Base-by-base conservation (phyloP, 306 rosid genomes). In the Cucurbita moschata region DNA sequence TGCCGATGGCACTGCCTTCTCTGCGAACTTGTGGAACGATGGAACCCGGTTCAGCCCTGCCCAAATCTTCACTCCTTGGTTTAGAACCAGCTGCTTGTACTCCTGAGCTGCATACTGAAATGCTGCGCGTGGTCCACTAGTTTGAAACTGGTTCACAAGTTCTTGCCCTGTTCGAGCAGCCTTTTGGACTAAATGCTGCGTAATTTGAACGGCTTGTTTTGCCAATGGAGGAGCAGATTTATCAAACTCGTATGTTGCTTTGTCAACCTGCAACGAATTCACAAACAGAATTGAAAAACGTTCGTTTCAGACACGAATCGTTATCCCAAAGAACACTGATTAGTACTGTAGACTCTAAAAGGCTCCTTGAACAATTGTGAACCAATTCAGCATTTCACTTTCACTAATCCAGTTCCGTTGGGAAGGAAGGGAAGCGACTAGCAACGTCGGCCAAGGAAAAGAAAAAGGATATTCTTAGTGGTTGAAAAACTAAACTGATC, bases 161-260 rank as follows among this genome's bases (percentile, higher is more conserved):
- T 73, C 79, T n/a, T 75, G 83, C 0, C 87, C 82, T 26, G 79
- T 86, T 8, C 78, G 49, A 18, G 79, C 21, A 37, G 77, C 78
- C 72, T 77, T 81, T 47, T 68, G 81, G 62, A 83, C 51, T n/a
- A 85, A 76, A 77, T 8, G 7, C 53, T 80, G 87, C 3, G 84
- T 10, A 62, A 44, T 58, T 69, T 62, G n/a, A 0, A 54, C 90
- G 44, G 82, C 79, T 21, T 78, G 79, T 82, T 87, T 90, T 8
- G 88, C 96, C 44, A 82, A 63, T 4, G 76, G 49, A 46, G 98
- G 97, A 54, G 97, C 86, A 71, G 85, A 87, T 78, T 83, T 81
- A 62, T 82, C 78, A 71, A 90, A 83, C 76, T 83, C 84, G 55
- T 75, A 46, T 2, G 79, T 73, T 6, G 82, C 90, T 72, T 69